Evolutionary conservation across 163 green algal genomes (phyloP), one percentile per base, ranked within the genome.

Genomic region (Trebouxia gelatinosa): DNA sequence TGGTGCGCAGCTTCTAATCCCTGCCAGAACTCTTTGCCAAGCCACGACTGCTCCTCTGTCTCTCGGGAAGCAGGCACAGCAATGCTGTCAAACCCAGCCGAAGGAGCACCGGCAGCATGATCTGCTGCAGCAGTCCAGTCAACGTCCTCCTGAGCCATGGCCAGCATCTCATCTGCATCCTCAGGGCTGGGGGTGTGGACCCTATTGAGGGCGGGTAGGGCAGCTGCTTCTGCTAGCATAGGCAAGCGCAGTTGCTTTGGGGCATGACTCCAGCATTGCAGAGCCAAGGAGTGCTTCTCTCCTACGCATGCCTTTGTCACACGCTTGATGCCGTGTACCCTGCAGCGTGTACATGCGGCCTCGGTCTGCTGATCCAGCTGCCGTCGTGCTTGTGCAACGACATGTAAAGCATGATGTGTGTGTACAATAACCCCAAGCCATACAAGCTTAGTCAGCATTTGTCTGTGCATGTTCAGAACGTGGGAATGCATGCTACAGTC

Each of bases 241-340:
- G 65, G 66, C 50, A 64, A 26, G 46, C 28, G 64, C 40, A 57
- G 34, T 32, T 58, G 39, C 34, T 48, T 67, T 31, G 59, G 70
- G 28, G 43, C 46, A 16, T 29, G 57, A 40, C 59, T 74, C 80
- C 80, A 85, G 70, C 34, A 74, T 46, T 95, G 89, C 66, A 97
- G 70, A n/a, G 88, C 90, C 28, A 98, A 81, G 0, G 86, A 91
- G 84, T 98, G 94, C 83, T 96, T 96, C 77, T 98, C 94, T 17
- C 92, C 94, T 43, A 97, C 91, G 19, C 87, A 85, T 2, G 92
- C 87, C 13, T 43, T 37, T n/a, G 65, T 83, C 0, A 82, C 87
- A 3, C 89, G 85, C 50, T 88, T 85, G 61, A 94, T 72, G 2
- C 90, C 89, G 13, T 87, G 70, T 39, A 97, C 89, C 29, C 85